Percentiles rank a stretch among this genome's conserved stretches.
Evolutionary conservation across 1,139 yeast genomes (phyloP).

Genomic region (Candida sp.): DNA sequence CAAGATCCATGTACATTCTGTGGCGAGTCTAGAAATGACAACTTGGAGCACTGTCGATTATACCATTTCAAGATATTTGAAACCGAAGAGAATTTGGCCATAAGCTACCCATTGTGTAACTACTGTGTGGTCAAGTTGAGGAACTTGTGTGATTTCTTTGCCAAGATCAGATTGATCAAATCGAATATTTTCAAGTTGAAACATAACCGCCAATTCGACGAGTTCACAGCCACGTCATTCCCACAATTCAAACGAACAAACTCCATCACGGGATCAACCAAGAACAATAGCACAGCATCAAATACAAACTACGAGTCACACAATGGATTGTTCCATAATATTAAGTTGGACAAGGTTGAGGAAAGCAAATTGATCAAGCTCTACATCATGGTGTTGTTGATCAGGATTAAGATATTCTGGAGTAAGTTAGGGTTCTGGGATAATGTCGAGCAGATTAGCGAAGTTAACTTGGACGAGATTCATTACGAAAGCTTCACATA

Average conservation of each 20-base stretch:
- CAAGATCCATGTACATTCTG: slow-evolving; percentile 80
- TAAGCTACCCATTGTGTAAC: slow-evolving; percentile 75
- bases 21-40: slow-evolving; percentile 75
- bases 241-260: slow-evolving; percentile 13
- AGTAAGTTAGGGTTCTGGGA: slow-evolving; percentile 79
- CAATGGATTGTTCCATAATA: slow-evolving; percentile 13
- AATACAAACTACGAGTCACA: slow-evolving; percentile 11
- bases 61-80: slow-evolving; percentile 60
- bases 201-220: slow-evolving; percentile 27
- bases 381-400: slow-evolving; percentile 30
- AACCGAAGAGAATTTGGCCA: slow-evolving; percentile 18
- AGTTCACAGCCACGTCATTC: slow-evolving; percentile 9
- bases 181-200: slow-evolving; percentile 47
- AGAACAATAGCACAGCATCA: slow-evolving; percentile 4
- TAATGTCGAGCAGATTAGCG: slow-evolving; percentile 34
- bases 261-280: slow-evolving; percentile 1
- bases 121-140: slow-evolving; percentile 82
- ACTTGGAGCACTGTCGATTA: slow-evolving; percentile 76
- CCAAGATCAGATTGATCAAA: slow-evolving; percentile 70
- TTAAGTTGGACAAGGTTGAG: slow-evolving; percentile 21
- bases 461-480: slow-evolving; percentile 32
- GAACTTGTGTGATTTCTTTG: slow-evolving; percentile 78
- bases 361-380: slow-evolving; percentile 30
- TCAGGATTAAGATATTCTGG: slow-evolving; percentile 68
- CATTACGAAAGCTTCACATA: slow-evolving; percentile 24